Percentiles rank a stretch among this genome's conserved stretches.
phyloP scores from a whole-genome alignment of 495 filamentous ascomycete genomes.

The Aspergillus nanangensis region DNA sequence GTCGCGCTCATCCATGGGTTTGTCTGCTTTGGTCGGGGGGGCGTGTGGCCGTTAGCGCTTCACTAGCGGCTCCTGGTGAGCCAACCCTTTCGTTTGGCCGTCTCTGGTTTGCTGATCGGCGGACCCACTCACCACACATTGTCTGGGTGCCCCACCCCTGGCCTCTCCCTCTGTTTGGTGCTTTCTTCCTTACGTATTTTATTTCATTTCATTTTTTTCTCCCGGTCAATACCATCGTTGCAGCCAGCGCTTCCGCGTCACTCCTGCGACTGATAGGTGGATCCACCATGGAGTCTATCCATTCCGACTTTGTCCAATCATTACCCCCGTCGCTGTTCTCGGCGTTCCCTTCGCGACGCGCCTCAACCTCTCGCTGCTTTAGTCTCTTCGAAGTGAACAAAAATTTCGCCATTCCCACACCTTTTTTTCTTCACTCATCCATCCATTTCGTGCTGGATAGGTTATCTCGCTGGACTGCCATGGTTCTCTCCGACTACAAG shows the following conservation, averaged over 20 bases:
- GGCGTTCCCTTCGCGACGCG: constrained; percentile 29
- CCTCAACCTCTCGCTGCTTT: constrained; percentile 37
- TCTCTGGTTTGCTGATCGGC: constrained; percentile 21
- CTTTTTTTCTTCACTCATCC: constrained; percentile 23
- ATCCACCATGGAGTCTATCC: constrained; percentile 9
- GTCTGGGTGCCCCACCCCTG: constrained; percentile 16
- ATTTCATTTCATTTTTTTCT: too few relatives aligned
- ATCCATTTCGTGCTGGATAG: constrained; percentile 4
- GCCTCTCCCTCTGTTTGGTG: constrained; percentile 21
- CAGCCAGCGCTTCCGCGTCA: constrained; percentile 24
- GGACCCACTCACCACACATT: constrained; percentile 10
- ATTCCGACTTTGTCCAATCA: constrained; percentile 28
- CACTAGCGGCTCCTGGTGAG: constrained; percentile 24
- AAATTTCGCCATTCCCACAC: constrained; percentile 25
- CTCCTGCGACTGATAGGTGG: constrained; percentile 30
- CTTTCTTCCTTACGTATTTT: constrained; percentile 21
- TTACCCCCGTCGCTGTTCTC: constrained; percentile 14
- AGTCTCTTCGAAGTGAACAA: constrained; percentile 39
- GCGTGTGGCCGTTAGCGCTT: constrained; percentile 12
- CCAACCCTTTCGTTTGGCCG: constrained; percentile 8
- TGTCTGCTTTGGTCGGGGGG: constrained; percentile 22
- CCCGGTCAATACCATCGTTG: constrained; percentile 26
- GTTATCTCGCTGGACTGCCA: not conserved
- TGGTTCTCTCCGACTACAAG: not conserved
- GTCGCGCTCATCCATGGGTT: constrained; percentile 31